Evolutionary conservation across 2,329 filamentous ascomycete genomes (phyloP).

Genomic region (Elsinoe batatas): DNA sequence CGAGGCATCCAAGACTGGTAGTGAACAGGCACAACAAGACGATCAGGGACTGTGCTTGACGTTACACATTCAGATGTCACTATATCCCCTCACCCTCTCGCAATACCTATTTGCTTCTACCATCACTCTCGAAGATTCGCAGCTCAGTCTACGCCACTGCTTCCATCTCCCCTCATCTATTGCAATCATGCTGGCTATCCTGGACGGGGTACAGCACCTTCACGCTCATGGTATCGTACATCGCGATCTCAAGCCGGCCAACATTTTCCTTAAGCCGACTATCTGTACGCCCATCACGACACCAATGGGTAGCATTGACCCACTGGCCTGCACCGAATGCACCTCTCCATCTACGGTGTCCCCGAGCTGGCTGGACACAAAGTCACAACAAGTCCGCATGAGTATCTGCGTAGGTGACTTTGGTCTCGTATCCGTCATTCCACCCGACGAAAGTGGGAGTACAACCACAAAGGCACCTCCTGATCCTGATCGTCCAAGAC

Average conservation of each 20-base stretch:
- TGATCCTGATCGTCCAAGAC: neutral
- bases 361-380: neutral
- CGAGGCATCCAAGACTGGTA: slow-evolving; percentile 15
- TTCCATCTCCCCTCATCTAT: slow-evolving; percentile 51
- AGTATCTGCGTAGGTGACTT: slow-evolving; percentile 59
- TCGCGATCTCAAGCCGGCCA: slow-evolving; percentile 58
- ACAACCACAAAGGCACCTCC: neutral
- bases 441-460: slow-evolving; percentile 13
- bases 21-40: neutral
- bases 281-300: slow-evolving; percentile 21
- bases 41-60: slow-evolving; percentile 30
- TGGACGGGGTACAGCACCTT: slow-evolving; percentile 56
- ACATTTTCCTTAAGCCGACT: slow-evolving; percentile 49
- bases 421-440: slow-evolving; percentile 51
- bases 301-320: slow-evolving; percentile 36
- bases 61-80: slow-evolving; percentile 59
- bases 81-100: slow-evolving; percentile 53
- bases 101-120: slow-evolving; percentile 43
- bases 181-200: slow-evolving; percentile 47
- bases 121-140: slow-evolving; percentile 10
- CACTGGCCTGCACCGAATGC: slow-evolving; percentile 38
- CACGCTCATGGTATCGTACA: slow-evolving; percentile 53
- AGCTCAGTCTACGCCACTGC: slow-evolving; percentile 42
- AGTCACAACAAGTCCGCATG: slow-evolving; percentile 32
- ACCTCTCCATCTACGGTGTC: neutral